Base-by-base conservation (phyloP, 352 stramenopile species). In the Phytopythium delawarense region DNA sequence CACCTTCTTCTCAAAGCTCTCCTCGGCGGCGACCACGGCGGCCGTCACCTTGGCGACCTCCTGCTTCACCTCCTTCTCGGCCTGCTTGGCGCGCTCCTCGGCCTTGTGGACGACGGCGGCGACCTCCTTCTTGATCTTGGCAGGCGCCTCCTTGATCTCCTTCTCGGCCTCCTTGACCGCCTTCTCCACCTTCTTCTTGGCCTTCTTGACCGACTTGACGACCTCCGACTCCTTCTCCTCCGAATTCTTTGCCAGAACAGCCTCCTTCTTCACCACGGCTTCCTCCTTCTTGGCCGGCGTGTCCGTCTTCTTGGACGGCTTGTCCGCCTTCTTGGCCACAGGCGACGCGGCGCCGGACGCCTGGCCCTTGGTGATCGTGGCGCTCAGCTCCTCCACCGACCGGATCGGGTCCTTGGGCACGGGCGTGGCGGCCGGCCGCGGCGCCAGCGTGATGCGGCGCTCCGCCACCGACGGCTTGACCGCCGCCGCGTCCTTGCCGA, bases 1-100 rank as follows among this genome's bases (percentile, higher is more conserved):
- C 53, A 91, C 72, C 62, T 84, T 86, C 67, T 89, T 85, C 57
- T 84, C 72, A 11, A 89, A 62, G 57, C 63, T 69, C 53, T 68
- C 62, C 32, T 69, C 66, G 3, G 72, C 69, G 23, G 64, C 65
- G 7, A n/a, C 61, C 28, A 62, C 66, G 12, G 71, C 65, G 13
- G 61, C 69, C 21, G 62, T 58, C 25, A 67, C 59, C 72, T 82
- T 72, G n/a, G 71, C 62, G 9, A 72, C 65, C 11, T 72, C 74
- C 28, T 74, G 70, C 62, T 70, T 71, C 0, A 70, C 67, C 25
- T 61, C 64, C 32, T 81, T 60, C 28, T 78, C 58, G 50, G 68
- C 66, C 32, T 81, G 61, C 28, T 78, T 61, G 50, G 69, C 58
- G 39, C 61, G 64, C 7, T 72, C 56, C 55, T 79, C 65, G 5